These are phyloP conservation scores for Eucalyptus cloeziana DNA, from an alignment of 345 rosid genomes.

Conservation along the genomic window DNA sequence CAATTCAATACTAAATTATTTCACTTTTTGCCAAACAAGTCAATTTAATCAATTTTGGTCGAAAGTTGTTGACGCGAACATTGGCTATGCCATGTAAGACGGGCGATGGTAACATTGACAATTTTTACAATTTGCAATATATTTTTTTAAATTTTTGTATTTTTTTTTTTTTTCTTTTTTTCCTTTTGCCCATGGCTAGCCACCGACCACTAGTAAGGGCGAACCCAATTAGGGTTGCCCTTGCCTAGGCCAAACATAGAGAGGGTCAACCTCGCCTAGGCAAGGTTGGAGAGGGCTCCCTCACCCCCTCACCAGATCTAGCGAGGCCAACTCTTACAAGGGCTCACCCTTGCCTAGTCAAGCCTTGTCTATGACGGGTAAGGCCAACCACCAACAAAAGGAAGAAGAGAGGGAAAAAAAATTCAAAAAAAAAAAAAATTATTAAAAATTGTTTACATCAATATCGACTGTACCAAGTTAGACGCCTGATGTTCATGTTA, in stretches of 20 bases:
- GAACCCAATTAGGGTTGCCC: accelerated
- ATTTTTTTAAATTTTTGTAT: no score
- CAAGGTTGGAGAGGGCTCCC: background rate
- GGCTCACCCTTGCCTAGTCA: background rate
- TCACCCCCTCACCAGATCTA: background rate
- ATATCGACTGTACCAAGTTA: accelerated
- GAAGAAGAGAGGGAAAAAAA: background rate
- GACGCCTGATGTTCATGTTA: accelerated
- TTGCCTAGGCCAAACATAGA: background rate
- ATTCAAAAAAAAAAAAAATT: accelerated
- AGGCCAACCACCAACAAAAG: background rate
- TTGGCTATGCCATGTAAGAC: accelerated
- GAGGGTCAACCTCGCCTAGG: accelerated
- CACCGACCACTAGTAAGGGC: accelerated
- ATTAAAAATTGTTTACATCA: no score
- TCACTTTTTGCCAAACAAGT: background rate
- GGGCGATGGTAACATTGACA: accelerated
- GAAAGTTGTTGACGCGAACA: accelerated
- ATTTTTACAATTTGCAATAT: no score
- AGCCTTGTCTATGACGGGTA: accelerated
- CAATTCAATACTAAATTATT: no score
- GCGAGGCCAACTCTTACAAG: accelerated
- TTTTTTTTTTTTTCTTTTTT: no score
- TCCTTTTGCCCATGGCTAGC: no score
- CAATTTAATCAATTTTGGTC: accelerated